Evolutionary conservation across 139 green algal genomes (phyloP).

Genomic region (Closterium sp.): DNA sequence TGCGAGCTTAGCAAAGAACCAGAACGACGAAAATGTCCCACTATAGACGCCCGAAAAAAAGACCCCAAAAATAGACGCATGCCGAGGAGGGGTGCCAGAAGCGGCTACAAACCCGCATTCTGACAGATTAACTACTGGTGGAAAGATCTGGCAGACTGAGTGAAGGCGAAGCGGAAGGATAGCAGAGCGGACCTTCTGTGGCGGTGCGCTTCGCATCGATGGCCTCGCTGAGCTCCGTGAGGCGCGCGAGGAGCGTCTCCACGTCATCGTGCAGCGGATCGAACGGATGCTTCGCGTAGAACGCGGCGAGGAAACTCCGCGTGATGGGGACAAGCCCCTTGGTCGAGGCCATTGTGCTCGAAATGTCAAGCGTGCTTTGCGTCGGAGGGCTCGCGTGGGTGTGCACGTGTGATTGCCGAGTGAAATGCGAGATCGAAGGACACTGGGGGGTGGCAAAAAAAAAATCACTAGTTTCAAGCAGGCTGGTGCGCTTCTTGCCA

Average conservation of each 20-base stretch:
- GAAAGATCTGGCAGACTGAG: not conserved
- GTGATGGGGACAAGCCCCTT: conserved; percentile 42
- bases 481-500: too few species aligned
- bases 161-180: not conserved
- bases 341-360: conserved; percentile 27
- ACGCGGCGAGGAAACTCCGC: conserved; percentile 37
- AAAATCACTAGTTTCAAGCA: too few species aligned
- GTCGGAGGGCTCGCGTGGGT: not conserved
- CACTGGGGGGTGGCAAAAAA: not conserved
- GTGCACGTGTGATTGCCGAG: not conserved
- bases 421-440: not conserved
- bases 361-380: not conserved
- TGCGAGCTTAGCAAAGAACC: not conserved
- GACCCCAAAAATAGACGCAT: too few species aligned
- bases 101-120: too few species aligned
- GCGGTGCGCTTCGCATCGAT: conserved; percentile 17
- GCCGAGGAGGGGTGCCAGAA: not conserved
- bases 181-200: not conserved
- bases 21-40: not conserved
- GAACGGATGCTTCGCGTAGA: conserved; percentile 46
- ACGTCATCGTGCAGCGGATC: conserved; percentile 35
- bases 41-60: too few species aligned
- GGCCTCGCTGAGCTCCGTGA: conserved; percentile 19
- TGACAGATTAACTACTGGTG: not conserved
- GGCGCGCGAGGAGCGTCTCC: not conserved